phyloP scores from a whole-genome alignment of 306 rosid genomes.

The Vigna reflexopilosa region DNA sequence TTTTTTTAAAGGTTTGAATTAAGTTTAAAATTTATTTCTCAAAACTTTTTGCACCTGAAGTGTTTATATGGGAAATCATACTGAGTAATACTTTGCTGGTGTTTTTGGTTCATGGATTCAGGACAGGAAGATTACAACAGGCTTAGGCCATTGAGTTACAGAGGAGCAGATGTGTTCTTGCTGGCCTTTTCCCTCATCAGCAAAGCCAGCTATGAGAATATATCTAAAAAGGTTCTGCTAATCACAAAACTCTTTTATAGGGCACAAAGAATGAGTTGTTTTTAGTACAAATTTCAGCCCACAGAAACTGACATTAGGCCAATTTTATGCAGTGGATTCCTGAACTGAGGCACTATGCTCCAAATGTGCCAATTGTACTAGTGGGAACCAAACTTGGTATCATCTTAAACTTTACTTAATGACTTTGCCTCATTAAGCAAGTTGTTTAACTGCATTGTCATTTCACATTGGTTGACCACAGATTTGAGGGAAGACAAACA shows the following conservation, averaged over 20 bases:
- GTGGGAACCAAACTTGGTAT: constrained; percentile 31
- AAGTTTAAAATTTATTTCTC: too few relatives aligned
- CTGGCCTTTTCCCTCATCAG: constrained; percentile 29
- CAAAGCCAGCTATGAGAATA: constrained; percentile 28
- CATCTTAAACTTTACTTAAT: constrained; percentile 8
- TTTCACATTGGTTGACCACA: background rate
- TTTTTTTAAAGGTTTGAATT: too few relatives aligned
- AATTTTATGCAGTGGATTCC: constrained; percentile 17
- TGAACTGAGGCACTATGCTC: constrained; percentile 18
- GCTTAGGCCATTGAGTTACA: constrained; percentile 24
- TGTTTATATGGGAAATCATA: background rate
- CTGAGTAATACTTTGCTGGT: background rate
- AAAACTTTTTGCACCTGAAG: background rate
- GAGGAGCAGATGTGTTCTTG: constrained; percentile 31
- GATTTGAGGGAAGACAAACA: constrained; percentile 25
- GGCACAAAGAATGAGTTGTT: background rate
- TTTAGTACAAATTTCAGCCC: background rate
- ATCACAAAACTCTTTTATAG: background rate
- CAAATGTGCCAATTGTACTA: constrained; percentile 16
- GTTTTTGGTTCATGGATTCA: background rate
- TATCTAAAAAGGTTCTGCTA: constrained; percentile 21
- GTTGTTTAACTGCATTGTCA: background rate
- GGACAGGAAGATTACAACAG: constrained; percentile 33
- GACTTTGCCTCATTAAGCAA: background rate
- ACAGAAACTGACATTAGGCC: background rate